phyloP scores from a whole-genome alignment of 2,329 filamentous ascomycete species.

The Colletotrichum viniferum region DNA sequence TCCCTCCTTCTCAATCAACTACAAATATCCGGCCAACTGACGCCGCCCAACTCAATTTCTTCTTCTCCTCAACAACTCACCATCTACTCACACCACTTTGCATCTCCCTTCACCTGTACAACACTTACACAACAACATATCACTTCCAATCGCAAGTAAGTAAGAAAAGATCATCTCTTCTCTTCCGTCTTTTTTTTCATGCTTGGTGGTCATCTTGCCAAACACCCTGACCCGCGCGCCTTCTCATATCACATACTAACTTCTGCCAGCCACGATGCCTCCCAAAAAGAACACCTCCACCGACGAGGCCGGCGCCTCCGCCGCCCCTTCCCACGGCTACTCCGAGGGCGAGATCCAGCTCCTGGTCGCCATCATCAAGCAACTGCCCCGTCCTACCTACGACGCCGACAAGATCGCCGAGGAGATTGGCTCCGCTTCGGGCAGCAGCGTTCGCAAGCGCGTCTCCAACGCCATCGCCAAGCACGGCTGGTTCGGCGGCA shows the following conservation, averaged over 20 bases:
- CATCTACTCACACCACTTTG: not conserved
- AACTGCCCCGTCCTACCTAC: not conserved
- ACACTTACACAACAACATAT: not conserved
- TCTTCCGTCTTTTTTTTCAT: too few species aligned
- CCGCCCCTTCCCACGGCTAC: not conserved
- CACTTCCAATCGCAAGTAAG: not conserved
- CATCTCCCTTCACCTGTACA: not conserved
- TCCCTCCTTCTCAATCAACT: not conserved
- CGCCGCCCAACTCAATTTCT: accelerated
- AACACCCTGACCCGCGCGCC: not conserved
- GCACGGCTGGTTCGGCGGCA: not conserved
- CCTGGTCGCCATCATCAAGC: not conserved
- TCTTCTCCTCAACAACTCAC: not conserved
- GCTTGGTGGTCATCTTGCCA: not conserved
- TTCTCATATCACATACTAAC: not conserved
- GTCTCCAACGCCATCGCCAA: not conserved
- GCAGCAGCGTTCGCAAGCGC: not conserved
- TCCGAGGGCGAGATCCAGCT: conserved; percentile 7
- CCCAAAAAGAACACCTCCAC: conserved; percentile 3
- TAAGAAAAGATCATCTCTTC: not conserved
- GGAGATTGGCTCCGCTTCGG: not conserved
- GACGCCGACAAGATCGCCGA: not conserved
- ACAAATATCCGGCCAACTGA: not conserved
- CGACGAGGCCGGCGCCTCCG: not conserved
- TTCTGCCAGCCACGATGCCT: not conserved